A percentile compares a stretch with the other conserved stretches of the same genome.
phyloP scores from a whole-genome alignment of 805 yeast species.

The Hanseniaspora lindneri region DNA sequence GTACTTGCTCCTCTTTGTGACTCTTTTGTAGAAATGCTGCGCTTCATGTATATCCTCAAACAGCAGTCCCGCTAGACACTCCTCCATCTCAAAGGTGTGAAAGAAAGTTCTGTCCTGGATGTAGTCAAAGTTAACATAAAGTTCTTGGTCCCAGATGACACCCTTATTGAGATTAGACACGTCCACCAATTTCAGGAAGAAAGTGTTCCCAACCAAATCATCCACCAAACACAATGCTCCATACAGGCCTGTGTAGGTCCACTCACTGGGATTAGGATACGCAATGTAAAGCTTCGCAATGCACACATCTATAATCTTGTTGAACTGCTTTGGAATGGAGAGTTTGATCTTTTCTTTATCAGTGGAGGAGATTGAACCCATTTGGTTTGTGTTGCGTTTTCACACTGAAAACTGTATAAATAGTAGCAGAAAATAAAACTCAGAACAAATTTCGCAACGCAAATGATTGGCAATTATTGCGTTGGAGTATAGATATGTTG shows the following conservation, averaged over 20 bases:
- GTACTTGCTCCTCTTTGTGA: constrained; percentile 61
- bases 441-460: too few species aligned
- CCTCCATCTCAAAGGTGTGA: constrained; percentile 89
- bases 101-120: constrained; percentile 90
- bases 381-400: too few species aligned
- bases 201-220: constrained; percentile 88
- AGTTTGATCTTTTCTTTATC: constrained; percentile 88
- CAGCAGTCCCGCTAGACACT: constrained; percentile 71
- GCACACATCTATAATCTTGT: constrained; percentile 80
- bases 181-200: constrained; percentile 81
- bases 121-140: constrained; percentile 77
- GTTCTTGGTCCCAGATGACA: constrained; percentile 93
- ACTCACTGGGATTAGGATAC: constrained; percentile 64
- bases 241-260: constrained; percentile 79
- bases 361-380: constrained; percentile 36
- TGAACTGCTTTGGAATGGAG: constrained; percentile 75
- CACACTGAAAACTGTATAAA: too few species aligned
- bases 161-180: constrained; percentile 61
- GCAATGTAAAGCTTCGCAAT: constrained; percentile 85
- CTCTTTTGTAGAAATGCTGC: constrained; percentile 67
- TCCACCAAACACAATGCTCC: constrained; percentile 85
- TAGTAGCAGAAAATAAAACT: too few species aligned
- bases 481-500: too few species aligned
- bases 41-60: constrained; percentile 89
- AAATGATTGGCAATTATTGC: too few species aligned